A percentile compares a stretch with the other conserved stretches of the same genome.
Conservation (phyloP, 164 flowering plant genomes). For the Kalanchoe fedtschenkoi region DNA sequence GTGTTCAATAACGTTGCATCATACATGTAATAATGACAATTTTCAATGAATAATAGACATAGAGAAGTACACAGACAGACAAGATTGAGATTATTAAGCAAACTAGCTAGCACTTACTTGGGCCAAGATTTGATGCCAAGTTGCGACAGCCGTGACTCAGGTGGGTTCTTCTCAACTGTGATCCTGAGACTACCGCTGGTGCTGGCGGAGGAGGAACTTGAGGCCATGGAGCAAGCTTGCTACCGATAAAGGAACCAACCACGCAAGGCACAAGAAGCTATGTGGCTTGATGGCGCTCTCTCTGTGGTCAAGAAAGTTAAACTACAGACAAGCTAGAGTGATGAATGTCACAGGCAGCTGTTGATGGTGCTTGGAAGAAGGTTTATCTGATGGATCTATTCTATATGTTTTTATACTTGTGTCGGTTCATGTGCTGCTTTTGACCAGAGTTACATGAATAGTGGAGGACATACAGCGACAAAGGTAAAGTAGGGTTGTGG, state of each 20-base stretch:
- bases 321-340: neutral
- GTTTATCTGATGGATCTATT: neutral
- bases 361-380: no score
- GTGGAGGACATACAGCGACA: neutral
- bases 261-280: no score
- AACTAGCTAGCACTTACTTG: constrained; percentile 45
- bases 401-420: neutral
- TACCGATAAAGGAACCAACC: no score
- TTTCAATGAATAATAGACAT: no score
- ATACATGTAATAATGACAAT: no score
- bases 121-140: constrained; percentile 85
- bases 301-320: neutral
- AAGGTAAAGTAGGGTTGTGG: neutral
- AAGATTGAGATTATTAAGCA: no score
- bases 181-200: constrained; percentile 29
- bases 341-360: no score
- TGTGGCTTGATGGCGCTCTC: no score
- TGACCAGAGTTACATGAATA: neutral
- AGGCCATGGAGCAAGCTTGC: constrained; percentile 9
- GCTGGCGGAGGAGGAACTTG: constrained; percentile 5
- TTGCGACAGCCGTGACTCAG: constrained; percentile 43
- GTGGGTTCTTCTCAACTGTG: constrained; percentile 51
- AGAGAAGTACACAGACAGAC: neutral
- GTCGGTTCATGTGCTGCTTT: neutral
- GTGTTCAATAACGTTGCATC: no score